Base-by-base conservation (phyloP, 495 filamentous ascomycete genomes). In the Trichoderma virens region DNA sequence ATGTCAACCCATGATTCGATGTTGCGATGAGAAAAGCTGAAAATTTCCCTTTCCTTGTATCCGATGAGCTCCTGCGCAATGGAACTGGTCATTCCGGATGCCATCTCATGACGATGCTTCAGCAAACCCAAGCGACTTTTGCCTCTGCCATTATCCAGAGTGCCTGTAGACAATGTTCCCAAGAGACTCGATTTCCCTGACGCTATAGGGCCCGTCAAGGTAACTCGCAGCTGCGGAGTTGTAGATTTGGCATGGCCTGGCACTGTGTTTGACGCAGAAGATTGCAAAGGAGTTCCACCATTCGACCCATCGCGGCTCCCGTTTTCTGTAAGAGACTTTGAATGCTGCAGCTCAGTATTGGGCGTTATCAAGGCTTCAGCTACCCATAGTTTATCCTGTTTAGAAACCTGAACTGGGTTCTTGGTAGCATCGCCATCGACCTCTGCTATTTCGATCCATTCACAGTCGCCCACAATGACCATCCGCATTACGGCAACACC, bases 1-100 rank as follows among this genome's bases (percentile, higher is more conserved):
- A 97, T 92, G 73, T 98, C 94, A 67, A 90, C 88, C 94, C 94
- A 98, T 35, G 89, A 91, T 47, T 92, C 89, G 61, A 96, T 86
- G 76, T 96, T 91, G 23, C 86, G 87, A 62, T 89, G 85, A 0
- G 89, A 86, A 72, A 93, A 97, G 69, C 97, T 98, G 75, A 97
- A 80, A 51, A 97, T 85, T 35, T 83, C 75, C n/a, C 75, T 74
- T 16, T 75, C 75, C 56, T 76, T 79, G 73, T 98, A 98, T 23
- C 95, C 94, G 64, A 98, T 84, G 9, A 98, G 81, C 72, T 97
- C 94, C 70, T 95, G 92, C 3, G 93, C 86, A 16, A 98, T 86
- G 6, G 93, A 97, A 70, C 91, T 96, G 16, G 95, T 98, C 65
- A 96, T 82, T 0, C 94, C 94, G 3, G 92, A 93, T 0, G 80